Evolutionary conservation across 352 stramenopile genomes (phyloP), one percentile per base, ranked within the genome.

Genomic region (Phytophthora podocarpi): DNA sequence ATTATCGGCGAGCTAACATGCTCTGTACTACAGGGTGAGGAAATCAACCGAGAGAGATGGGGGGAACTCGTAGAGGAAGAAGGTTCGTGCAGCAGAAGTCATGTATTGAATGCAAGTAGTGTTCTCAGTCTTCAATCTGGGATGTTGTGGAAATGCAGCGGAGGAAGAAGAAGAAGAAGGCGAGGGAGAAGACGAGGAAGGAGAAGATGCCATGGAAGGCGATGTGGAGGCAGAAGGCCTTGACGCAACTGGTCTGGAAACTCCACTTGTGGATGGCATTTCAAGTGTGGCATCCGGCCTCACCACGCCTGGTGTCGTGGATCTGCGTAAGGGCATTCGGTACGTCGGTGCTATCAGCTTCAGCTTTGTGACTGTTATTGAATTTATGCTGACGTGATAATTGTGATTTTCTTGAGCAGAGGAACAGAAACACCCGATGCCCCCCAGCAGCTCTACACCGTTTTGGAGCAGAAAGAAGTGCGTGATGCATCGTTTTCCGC

Each of bases 251-350:
- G 80, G 80, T 8, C 59, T 85, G 26, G 74, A 85, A 57, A 89
- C 80, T 0, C 78, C 82, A 5, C 57, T 89, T 5, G 73, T 65
- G 27, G 80, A 89, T 41, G 83, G 80, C 23, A 89, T 85, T 49
- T 79, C 79, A 11, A 90, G 83, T 46, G 78, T 92, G 20, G 67
- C 76, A 15, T 92, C 83, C 1, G 83, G 83, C 2, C 73, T 90
- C n/a, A 83, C 77, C 8, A 92, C 83, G 1, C 82, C 84, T 37
- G 79, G 78, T 43, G 73, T 83, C 15, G 78, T 93, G 31, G 82
- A 93, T 75, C 70, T 93, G 64, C 82, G 84, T 42, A 93, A 93
- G 67, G 82, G 77, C n/a, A 73, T 79, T 66, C 72, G 80, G 74
- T 87, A 65, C 43, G 65, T 70, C 15, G 7, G 20, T 20, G 28